Percentiles rank a stretch among this genome's conserved stretches.
These are phyloP conservation scores for Keithomyces neogunnii DNA, from an alignment of 2,329 filamentous ascomycete genomes.

Conservation along the genomic window DNA sequence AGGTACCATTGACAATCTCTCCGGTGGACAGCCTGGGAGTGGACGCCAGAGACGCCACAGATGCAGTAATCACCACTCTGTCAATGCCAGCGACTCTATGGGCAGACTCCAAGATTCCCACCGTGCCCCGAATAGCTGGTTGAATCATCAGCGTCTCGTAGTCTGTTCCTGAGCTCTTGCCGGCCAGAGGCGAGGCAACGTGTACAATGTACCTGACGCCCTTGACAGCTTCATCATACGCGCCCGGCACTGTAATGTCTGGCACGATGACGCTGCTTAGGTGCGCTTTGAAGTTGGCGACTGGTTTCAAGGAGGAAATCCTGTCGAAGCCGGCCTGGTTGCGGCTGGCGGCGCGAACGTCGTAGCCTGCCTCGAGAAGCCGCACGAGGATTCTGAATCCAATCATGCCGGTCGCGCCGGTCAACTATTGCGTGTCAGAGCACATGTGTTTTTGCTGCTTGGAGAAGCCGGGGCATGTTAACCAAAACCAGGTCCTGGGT, in stretches of 20 bases:
- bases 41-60: too few relatives aligned
- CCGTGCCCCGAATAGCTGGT: too few relatives aligned
- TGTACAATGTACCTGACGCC: constrained; percentile 29
- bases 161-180: too few relatives aligned
- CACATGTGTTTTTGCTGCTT: too few relatives aligned
- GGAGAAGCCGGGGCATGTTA: too few relatives aligned
- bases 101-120: too few relatives aligned
- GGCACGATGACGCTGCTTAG: constrained; percentile 23
- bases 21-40: too few relatives aligned
- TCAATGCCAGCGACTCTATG: too few relatives aligned
- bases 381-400: constrained; percentile 19
- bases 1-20: too few relatives aligned
- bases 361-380: constrained; percentile 16
- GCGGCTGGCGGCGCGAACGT: constrained; percentile 21
- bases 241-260: constrained; percentile 24
- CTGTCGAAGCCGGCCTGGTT: constrained; percentile 9
- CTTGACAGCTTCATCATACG: constrained; percentile 31
- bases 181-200: constrained; percentile 16
- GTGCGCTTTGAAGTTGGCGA: constrained; percentile 4
- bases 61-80: too few relatives aligned
- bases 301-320: constrained; percentile 9
- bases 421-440: constrained; percentile 8
- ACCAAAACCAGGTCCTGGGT: too few relatives aligned
- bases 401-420: constrained; percentile 22
- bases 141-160: too few relatives aligned